Percentiles rank a stretch among this genome's conserved stretches.
Evolutionary conservation across 176 grass and related monocot species (phyloP).

Genomic region (Aechmea fasciata): DNA sequence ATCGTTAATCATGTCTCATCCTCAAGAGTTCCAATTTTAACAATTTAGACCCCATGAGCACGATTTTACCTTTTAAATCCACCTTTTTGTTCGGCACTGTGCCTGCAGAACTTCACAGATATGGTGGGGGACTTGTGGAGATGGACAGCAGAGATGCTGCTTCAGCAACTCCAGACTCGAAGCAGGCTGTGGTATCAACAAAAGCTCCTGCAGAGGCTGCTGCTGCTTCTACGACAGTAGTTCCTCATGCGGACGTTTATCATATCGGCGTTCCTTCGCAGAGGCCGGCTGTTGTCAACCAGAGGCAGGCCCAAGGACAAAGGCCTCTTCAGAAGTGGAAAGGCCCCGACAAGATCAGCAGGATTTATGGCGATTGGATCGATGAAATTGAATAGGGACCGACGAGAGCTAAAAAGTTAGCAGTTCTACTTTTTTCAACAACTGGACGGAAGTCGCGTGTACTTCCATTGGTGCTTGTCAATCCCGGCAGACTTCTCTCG

Average conservation of each 20-base stretch:
- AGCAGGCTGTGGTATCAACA: constrained; percentile 40
- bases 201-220: constrained; percentile 38
- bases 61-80: not conserved
- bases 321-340: constrained; percentile 92
- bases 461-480: too few relatives aligned
- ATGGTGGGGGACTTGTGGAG: constrained; percentile 69
- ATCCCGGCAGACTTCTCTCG: too few relatives aligned
- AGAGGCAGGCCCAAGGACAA: constrained; percentile 59
- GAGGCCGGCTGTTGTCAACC: constrained; percentile 39
- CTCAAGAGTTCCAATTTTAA: too few relatives aligned
- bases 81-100: constrained; percentile 1
- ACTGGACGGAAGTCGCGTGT: too few relatives aligned
- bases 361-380: constrained; percentile 94
- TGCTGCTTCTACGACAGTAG: constrained; percentile 18
- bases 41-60: not conserved
- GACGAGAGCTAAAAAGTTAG: too few relatives aligned
- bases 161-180: constrained; percentile 42
- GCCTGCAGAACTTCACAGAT: constrained; percentile 78
- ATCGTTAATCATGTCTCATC: too few relatives aligned
- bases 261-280: constrained; percentile 56
- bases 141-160: constrained; percentile 43
- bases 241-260: constrained; percentile 54
- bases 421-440: too few relatives aligned
- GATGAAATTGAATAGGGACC: constrained; percentile 61
- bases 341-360: constrained; percentile 89